Evolutionary conservation across 352 stramenopile species (phyloP), one percentile per base, ranked within the genome.

Genomic region (Phytophthora hibernalis): DNA sequence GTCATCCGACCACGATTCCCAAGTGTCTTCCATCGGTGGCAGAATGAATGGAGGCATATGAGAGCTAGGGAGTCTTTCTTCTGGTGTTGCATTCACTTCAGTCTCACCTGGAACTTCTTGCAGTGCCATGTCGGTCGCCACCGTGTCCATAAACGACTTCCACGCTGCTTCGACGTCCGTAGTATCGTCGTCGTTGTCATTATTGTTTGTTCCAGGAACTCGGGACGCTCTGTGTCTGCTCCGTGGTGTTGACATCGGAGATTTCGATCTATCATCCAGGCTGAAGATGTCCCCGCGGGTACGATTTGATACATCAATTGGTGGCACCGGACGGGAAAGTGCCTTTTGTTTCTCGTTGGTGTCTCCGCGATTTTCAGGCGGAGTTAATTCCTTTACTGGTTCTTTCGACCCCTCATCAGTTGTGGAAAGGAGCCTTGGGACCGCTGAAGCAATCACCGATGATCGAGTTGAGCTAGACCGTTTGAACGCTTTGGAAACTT

Each of bases 141-240:
- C 59, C 1, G 79, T 77, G 50, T 90, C 81, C 35, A 92, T 65
- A 44, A 92, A 90, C 13, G 70, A 69, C 35, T 80, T 71, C 83
- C 83, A 92, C 18, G 82, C 83, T 1, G 54, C 51, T 43, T 90
- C 80, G 2, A 92, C 83, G 28, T 92, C 83, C 9, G 63, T 75
- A 3, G 73, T 90, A 59, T 90, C 80, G n/a, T 70, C 70, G 6
- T 88, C 78, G 15, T 85, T 82, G 18, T 90, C 75, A 33, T 85
- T 76, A 31, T 63, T 57, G 18, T 28, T 54, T 15, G 62, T 22
- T 31, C 1, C 50, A 12, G 24, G 37, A 11, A 24, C 68, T 61
- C 59, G 50, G 63, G 65, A 72, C 30, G 22, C 33, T 35, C 37
- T 43, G 4, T 69, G 57, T 55, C 53, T 61, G 22, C 42, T 72